These are phyloP conservation scores for Colletotrichum viniferum DNA, from an alignment of 2,329 filamentous ascomycete genomes.

Conservation along the genomic window DNA sequence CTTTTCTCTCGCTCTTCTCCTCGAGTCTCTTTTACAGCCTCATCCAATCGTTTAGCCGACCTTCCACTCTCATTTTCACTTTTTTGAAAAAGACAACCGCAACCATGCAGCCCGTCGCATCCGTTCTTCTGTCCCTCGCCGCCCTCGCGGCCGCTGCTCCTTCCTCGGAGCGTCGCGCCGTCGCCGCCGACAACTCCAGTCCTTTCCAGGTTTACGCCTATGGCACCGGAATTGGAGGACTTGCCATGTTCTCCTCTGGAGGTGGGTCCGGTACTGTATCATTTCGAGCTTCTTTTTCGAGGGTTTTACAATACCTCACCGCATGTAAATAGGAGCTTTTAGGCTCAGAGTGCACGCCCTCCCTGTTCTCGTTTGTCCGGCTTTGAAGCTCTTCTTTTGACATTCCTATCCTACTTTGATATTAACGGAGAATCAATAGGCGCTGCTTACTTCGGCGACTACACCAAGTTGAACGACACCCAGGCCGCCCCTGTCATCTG, in stretches of 20 bases:
- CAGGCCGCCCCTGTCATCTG: conserved; percentile 11
- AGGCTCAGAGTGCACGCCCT: not conserved
- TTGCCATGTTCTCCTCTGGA: conserved; percentile 26
- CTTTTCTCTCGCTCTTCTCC: not conserved
- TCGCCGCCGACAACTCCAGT: conserved; percentile 2
- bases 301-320: not conserved
- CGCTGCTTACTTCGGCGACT: conserved; percentile 5
- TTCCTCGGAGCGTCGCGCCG: conserved; percentile 3
- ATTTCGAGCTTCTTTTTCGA: not conserved
- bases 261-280: conserved; percentile 20
- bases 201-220: conserved; percentile 32
- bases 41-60: not conserved
- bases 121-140: conserved; percentile 2
- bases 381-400: not conserved
- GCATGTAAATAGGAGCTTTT: not conserved
- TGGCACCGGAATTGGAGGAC: conserved; percentile 27
- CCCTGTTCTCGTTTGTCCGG: not conserved
- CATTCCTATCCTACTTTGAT: not conserved
- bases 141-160: conserved; percentile 6
- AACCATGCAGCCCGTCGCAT: not conserved
- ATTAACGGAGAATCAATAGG: not conserved
- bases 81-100: not conserved
- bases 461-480: conserved; percentile 4
- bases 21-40: not conserved
- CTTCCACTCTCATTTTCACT: not conserved